Evolutionary conservation across 2,329 filamentous ascomycete species (phyloP), one percentile per base, ranked within the genome.

Genomic region (Clarireedia hainanense): DNA sequence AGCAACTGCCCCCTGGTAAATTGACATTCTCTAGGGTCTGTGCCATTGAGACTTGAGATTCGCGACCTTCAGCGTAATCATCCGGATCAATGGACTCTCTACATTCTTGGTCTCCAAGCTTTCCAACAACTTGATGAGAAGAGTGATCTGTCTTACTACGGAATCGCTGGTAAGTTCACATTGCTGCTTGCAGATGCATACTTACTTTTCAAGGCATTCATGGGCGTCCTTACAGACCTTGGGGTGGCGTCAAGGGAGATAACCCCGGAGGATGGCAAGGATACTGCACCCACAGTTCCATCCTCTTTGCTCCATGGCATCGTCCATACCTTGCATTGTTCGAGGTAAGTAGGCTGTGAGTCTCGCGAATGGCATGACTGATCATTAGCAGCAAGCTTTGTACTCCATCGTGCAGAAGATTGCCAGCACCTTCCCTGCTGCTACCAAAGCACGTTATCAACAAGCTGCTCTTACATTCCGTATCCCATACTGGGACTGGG

Each of bases 261-360:
- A 63, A 63, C 39, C 34, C 55, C 1, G 27, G 10, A 24, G 57
- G 57, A 39, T 63, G 58, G 59, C 58, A 63, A 49, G 64, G 63
- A 5, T 95, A 91, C 69, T 95, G 90, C 69, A 81, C 81, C 14
- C 90, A 95, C 70, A 80, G 77, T 24, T 88, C 86, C 1, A 81
- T 85, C 42, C 73, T 94, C 15, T 94, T 95, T 68, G 81, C 86
- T 40, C 79, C 84, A 40, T 95, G 90, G 90, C 90, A 95, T 74
- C 82, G 90, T 50, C 87, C 89, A 1, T 95, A 92, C 69, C 74
- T 94, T 55, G 75, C 80, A 9, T 71, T 86, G 9, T 83, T 74
- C 60, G 77, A 86, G 72, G 79, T 80, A 62, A 49, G 23, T 24
- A 7, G 5, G 42, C 66, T 51, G 24, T 34, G 0, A n/a, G 23